Conservation (phyloP, 176 grass and related monocot genomes). For the bread wheat (Triticum aestivum) region IWGSC_CS_RefSeq_v2.1 NC_057794.1:468873885-468874384, state of each 20-base stretch:
- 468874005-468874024: neutral
- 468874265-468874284: neutral
- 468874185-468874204: conserved; percentile 25
- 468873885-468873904: conserved; percentile 46
- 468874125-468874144: neutral
- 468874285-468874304: neutral
- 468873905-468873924: conserved; percentile 59
- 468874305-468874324: neutral
- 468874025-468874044: neutral
- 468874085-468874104: too few species aligned
- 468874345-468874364: neutral
- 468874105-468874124: neutral
- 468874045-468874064: neutral
- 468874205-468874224: neutral
- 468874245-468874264: neutral
- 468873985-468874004: neutral
- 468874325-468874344: neutral
- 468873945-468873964: conserved; percentile 49
- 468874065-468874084: too few species aligned
- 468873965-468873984: conserved; percentile 6
- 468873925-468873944: conserved; percentile 59
- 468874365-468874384: neutral
- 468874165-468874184: neutral
- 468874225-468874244: conserved; percentile 28
- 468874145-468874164: neutral